Percentiles rank a stretch among this genome's conserved stretches.
Evolutionary conservation across 805 yeast genomes (phyloP).

Genomic region (Grigorovia yakushimaensis): DNA sequence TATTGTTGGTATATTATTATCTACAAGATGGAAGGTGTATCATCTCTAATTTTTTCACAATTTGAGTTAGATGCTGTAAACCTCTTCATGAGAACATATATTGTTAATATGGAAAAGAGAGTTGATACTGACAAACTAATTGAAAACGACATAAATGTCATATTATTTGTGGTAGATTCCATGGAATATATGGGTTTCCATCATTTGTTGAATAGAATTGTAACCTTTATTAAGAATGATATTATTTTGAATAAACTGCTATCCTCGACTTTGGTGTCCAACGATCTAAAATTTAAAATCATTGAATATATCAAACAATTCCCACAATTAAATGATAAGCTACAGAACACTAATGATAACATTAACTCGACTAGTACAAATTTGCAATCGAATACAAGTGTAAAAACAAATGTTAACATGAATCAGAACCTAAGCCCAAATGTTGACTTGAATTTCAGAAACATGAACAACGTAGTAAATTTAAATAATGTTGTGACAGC

Average conservation of each 20-base stretch:
- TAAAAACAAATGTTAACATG: neutral
- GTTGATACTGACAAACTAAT: conserved; percentile 10
- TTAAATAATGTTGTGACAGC: neutral
- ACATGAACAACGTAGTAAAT: neutral
- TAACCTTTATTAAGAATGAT: conserved; percentile 9
- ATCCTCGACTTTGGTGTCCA: conserved; percentile 5
- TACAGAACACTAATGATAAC: neutral
- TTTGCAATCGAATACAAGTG: neutral
- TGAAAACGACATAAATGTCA: conserved; percentile 9
- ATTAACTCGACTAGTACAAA: neutral
- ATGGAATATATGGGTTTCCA: conserved; percentile 10
- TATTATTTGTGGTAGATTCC: conserved; percentile 10
- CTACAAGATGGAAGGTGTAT: neutral
- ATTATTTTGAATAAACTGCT: conserved; percentile 10
- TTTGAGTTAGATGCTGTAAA: conserved; percentile 8
- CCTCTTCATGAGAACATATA: conserved; percentile 12
- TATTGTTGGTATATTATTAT: conserved; percentile 16
- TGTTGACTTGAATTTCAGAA: neutral
- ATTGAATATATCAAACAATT: conserved; percentile 6
- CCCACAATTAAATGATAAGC: conserved; percentile 5
- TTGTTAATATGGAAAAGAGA: conserved; percentile 7
- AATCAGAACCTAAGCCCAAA: neutral
- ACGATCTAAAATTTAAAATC: conserved; percentile 8
- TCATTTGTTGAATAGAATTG: conserved; percentile 7
- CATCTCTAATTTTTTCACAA: neutral